Evolutionary conservation across 305 asterid species (phyloP), one percentile per base, ranked within the genome.

Genomic region (Stenogyne calaminthoides): DNA sequence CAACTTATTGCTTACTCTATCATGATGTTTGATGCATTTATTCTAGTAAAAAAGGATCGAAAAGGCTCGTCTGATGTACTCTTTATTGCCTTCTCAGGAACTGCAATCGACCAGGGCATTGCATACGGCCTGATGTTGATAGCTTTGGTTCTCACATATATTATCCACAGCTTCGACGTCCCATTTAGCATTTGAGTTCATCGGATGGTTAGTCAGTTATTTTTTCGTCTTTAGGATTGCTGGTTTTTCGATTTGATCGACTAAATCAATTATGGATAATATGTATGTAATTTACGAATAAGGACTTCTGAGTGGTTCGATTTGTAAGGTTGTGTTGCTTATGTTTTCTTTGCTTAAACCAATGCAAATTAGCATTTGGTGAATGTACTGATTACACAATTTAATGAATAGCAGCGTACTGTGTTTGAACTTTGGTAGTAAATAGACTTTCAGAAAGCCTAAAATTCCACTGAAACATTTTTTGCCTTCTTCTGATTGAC

Each of bases 31-130:
- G 59, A 58, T 57, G 59, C 60, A 27, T 67, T n/a, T 52, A 7
- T 6, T 15, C 37, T 15, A 29, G 25, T 14, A 34, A 14, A 62
- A 25, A 12, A 9, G 37, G 63, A 44, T 63, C 44, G 22, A 29
- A 34, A 22, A 10, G 6, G 3, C 10, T 15, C 44, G 29, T 61
- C 54, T 71, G 61, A 73, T 54, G 9, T 14, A 37, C 18, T 65
- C 6, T 64, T 40, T 6, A 14, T 39, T 75, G 51, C 4, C 3
- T 62, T 68, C 16, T 4, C 89, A 89, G 96, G 96, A 72, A 84
- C 88, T 18, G 68, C 89, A 52, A 85, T 89, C 25, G 93, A 89
- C 75, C 96, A 89, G 75, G 91, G 93, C 69, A 86, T 89, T 69
- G 93, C 96, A 16, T 89, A 80, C 36, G 88, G 79, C 1, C 77